Percentiles rank a stretch among this genome's conserved stretches.
Evolutionary conservation across 176 grass and related monocot species (phyloP).

Genomic region (sorghum (Sorghum bicolor)): DNA sequence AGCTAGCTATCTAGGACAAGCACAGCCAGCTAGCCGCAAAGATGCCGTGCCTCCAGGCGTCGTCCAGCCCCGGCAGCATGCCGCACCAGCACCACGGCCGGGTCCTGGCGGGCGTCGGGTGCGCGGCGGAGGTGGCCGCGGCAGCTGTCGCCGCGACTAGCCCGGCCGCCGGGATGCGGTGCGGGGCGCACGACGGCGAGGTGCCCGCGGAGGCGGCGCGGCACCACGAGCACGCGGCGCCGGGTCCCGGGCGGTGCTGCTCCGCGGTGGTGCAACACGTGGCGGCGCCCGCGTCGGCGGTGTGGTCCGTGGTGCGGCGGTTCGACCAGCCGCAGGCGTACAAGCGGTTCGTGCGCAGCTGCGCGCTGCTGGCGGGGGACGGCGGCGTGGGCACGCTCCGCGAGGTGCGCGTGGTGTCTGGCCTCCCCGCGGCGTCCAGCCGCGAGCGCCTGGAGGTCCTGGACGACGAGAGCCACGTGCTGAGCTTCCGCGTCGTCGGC

Average conservation of each 20-base stretch:
- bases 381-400: constrained; percentile 87
- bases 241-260: constrained; percentile 61
- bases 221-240: constrained; percentile 71
- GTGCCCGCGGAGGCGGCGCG: constrained; percentile 64
- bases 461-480: constrained; percentile 89
- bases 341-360: constrained; percentile 91
- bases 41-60: constrained; percentile 70
- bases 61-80: constrained; percentile 49
- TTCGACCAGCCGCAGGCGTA: constrained; percentile 94
- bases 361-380: constrained; percentile 67
- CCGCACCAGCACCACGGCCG: constrained; percentile 44
- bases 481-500: constrained; percentile 85
- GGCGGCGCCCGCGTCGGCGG: constrained; percentile 60
- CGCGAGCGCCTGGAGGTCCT: constrained; percentile 90
- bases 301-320: constrained; percentile 91
- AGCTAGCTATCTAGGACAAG: neutral
- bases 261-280: constrained; percentile 81
- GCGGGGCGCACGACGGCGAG: constrained; percentile 44
- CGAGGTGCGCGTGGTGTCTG: constrained; percentile 86
- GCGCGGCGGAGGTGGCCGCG: constrained; percentile 24
- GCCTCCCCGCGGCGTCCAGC: constrained; percentile 78
- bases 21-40: neutral
- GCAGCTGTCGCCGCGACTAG: neutral
- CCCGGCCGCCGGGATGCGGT: neutral
- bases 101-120: constrained; percentile 26